Evolutionary conservation across 176 grass and related monocot genomes (phyloP).

Genomic region (Carex pumila): DNA sequence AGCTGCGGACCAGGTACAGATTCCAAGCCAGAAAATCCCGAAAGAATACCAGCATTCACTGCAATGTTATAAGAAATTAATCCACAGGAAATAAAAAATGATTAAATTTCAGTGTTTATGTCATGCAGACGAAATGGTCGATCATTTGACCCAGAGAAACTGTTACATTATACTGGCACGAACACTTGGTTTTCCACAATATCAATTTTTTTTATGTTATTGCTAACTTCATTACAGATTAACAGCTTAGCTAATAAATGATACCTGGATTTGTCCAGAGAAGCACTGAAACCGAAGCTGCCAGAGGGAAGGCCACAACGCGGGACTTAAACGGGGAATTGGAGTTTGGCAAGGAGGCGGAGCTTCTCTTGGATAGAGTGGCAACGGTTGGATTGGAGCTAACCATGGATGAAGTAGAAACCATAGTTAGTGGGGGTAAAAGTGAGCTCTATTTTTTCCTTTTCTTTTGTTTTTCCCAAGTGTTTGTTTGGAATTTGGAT

Average conservation of each 20-base stretch:
- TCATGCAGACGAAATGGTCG: neutral
- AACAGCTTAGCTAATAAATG: neutral
- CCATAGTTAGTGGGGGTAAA: conserved; percentile 7
- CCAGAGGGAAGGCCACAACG: conserved; percentile 35
- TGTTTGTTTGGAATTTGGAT: neutral
- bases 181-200: neutral
- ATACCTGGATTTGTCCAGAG: conserved; percentile 69
- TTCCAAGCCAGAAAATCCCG: conserved; percentile 73
- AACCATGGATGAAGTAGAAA: conserved; percentile 21
- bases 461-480: neutral
- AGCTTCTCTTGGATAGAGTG: neutral
- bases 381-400: neutral
- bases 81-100: neutral
- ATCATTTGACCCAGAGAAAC: neutral
- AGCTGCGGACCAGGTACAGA: conserved; percentile 58
- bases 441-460: neutral
- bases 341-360: neutral
- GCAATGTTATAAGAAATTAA: conserved; percentile 17
- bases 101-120: neutral
- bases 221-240: neutral
- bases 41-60: conserved; percentile 90
- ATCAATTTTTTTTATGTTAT: neutral
- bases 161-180: neutral
- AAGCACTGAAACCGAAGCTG: conserved; percentile 41
- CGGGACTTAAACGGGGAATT: neutral